A percentile compares a stretch with the other conserved stretches of the same genome.
phyloP scores from a whole-genome alignment of 164 flowering plant species.

The Annona cherimola region DNA sequence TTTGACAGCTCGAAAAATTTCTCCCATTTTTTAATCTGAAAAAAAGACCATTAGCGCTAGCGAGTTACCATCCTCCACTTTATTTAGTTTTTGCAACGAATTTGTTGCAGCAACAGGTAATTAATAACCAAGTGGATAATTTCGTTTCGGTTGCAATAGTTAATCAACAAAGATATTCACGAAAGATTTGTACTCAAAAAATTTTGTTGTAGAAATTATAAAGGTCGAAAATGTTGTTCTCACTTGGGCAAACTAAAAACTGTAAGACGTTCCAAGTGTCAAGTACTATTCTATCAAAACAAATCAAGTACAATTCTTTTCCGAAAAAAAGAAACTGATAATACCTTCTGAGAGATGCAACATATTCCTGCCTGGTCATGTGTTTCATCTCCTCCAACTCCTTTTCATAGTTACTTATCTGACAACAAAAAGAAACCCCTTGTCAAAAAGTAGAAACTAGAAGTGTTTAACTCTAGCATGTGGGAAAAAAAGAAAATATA shows the following conservation, averaged over 20 bases:
- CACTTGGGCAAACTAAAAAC: neutral
- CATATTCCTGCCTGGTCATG: constrained; percentile 94
- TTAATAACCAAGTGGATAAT: too few relatives aligned
- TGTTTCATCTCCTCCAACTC: constrained; percentile 92
- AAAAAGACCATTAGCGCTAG: too few relatives aligned
- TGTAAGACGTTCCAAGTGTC: neutral
- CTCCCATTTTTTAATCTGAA: too few relatives aligned
- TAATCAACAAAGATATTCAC: too few relatives aligned
- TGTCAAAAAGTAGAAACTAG: neutral
- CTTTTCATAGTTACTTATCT: constrained; percentile 78
- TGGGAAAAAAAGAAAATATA: neutral
- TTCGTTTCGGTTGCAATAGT: too few relatives aligned
- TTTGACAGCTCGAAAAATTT: too few relatives aligned
- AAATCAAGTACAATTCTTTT: neutral
- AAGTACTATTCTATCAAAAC: neutral
- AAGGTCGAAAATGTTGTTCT: neutral
- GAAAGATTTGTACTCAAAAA: too few relatives aligned
- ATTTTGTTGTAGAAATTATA: too few relatives aligned
- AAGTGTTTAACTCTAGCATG: neutral
- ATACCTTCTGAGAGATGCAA: constrained; percentile 87
- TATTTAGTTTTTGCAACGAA: too few relatives aligned
- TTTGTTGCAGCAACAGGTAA: too few relatives aligned
- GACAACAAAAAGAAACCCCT: neutral
- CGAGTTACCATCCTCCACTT: too few relatives aligned
- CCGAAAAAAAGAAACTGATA: neutral